phyloP scores from a whole-genome alignment of 2,329 filamentous ascomycete genomes.

The Cladosporium austrohemisphaericum region DNA sequence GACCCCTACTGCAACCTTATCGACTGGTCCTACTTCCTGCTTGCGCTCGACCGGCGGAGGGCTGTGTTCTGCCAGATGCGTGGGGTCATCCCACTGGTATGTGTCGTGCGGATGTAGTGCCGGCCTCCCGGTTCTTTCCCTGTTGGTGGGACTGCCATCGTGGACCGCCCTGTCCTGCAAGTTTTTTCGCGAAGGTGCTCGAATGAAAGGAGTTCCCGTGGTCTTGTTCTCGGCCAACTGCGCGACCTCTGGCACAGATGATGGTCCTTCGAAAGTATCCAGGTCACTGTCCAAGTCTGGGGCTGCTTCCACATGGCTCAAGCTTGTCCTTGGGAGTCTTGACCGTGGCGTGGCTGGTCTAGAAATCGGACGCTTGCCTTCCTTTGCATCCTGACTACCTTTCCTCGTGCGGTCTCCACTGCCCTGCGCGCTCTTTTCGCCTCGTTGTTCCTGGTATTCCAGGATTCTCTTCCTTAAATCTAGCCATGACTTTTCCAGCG shows the following conservation, averaged over 20 bases:
- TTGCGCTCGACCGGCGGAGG: constrained; percentile 22
- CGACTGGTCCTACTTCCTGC: constrained; percentile 38
- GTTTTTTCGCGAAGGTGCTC: constrained; percentile 45
- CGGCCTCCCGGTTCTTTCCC: constrained; percentile 25
- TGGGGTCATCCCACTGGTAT: constrained; percentile 46
- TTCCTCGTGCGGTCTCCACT: constrained; percentile 20
- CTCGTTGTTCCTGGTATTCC: constrained; percentile 32
- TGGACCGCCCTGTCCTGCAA: constrained; percentile 22
- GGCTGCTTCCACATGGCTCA: constrained; percentile 25
- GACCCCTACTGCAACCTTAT: constrained; percentile 76
- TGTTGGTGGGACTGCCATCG: constrained; percentile 6
- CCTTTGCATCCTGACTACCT: constrained; percentile 17
- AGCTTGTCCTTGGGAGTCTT: constrained; percentile 19
- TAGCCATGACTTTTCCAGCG: constrained; percentile 36
- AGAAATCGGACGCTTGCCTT: constrained; percentile 20
- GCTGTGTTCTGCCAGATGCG: constrained; percentile 30
- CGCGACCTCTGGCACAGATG: constrained; percentile 8
- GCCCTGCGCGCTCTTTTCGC: constrained; percentile 29
- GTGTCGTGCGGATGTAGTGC: constrained; percentile 42
- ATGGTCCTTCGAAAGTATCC: constrained; percentile 16
- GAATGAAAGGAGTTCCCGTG: constrained; percentile 51
- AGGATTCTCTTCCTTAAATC: constrained; percentile 33
- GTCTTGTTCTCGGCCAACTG: constrained; percentile 22
- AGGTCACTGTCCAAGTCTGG: constrained; percentile 14
- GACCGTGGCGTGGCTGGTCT: constrained; percentile 17